Conservation (phyloP, 768 basidiomycete genomes). For the Amyloporia xantha region DNA sequence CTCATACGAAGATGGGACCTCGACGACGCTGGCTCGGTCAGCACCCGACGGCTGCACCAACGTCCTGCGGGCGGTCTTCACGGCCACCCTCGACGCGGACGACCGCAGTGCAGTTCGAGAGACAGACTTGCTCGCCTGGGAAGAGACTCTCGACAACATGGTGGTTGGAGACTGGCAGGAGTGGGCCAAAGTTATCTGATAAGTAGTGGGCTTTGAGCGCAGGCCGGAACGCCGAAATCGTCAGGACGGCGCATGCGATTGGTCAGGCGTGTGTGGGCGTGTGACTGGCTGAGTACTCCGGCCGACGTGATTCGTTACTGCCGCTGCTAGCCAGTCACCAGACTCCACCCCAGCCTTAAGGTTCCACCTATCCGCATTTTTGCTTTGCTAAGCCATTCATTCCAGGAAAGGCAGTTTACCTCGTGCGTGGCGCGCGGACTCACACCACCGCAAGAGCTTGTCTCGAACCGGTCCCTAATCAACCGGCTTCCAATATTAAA, state of each 20-base stretch:
- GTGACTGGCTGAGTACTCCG: too few species aligned
- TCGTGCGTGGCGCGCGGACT: too few species aligned
- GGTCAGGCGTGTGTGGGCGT: too few species aligned
- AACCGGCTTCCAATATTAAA: too few species aligned
- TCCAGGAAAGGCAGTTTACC: too few species aligned
- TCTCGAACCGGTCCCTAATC: too few species aligned
- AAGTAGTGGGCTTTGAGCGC: slow-evolving; percentile 2
- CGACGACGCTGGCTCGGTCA: slow-evolving; percentile 77
- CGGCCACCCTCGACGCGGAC: slow-evolving; percentile 6
- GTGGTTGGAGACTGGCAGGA: slow-evolving; percentile 10
- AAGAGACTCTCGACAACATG: slow-evolving; percentile 26
- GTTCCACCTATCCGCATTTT: too few species aligned
- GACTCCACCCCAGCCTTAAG: too few species aligned
- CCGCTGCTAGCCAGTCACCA: too few species aligned
- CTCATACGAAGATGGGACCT: slow-evolving; percentile 68
- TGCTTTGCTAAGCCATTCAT: too few species aligned
- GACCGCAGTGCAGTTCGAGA: slow-evolving; percentile 17
- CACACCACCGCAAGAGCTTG: too few species aligned
- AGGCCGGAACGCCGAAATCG: neutral
- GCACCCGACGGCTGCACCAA: slow-evolving; percentile 81
- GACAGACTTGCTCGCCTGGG: slow-evolving; percentile 19
- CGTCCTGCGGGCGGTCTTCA: slow-evolving; percentile 35
- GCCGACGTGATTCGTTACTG: neutral
- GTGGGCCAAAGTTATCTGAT: slow-evolving; percentile 22
- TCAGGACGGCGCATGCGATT: slow-evolving; percentile 1